Evolutionary conservation across 805 yeast genomes (phyloP).

Genomic region (Candida chilensis): DNA sequence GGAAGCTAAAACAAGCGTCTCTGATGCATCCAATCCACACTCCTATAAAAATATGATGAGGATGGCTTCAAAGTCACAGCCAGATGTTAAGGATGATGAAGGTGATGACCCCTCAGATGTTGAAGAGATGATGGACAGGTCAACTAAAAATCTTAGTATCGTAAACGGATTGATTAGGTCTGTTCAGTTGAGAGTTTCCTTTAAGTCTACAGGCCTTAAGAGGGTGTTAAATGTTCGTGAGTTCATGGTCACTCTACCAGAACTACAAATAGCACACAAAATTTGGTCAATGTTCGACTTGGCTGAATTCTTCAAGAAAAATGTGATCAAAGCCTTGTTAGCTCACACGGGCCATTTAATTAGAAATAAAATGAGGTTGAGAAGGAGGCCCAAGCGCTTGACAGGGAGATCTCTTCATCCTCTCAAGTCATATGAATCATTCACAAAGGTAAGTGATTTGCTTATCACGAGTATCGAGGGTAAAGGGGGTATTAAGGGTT

Average conservation of each 20-base stretch:
- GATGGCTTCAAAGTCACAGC: too few relatives aligned
- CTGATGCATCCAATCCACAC: background rate
- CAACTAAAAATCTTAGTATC: slow-evolving; percentile 26
- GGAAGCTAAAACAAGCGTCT: background rate
- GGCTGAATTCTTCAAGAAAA: slow-evolving; percentile 19
- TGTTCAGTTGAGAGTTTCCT: slow-evolving; percentile 20
- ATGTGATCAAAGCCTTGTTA: slow-evolving; percentile 19
- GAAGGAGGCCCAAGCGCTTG: slow-evolving; percentile 7
- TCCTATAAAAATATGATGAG: slow-evolving; percentile 40
- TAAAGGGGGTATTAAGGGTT: background rate
- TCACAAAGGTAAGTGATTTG: slow-evolving; percentile 14
- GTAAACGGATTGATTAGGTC: slow-evolving; percentile 13
- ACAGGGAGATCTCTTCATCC: too few relatives aligned
- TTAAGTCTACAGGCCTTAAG: slow-evolving; percentile 22
- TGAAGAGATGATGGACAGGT: slow-evolving; percentile 22
- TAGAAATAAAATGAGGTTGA: slow-evolving; percentile 18
- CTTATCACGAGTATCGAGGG: too few relatives aligned
- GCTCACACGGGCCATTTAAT: slow-evolving; percentile 24
- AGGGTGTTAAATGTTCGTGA: slow-evolving; percentile 26
- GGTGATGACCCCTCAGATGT: slow-evolving; percentile 8
- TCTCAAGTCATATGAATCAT: too few relatives aligned
- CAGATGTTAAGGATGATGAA: too few relatives aligned
- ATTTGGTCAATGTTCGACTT: slow-evolving; percentile 25
- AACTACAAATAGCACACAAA: slow-evolving; percentile 15
- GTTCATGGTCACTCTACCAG: slow-evolving; percentile 22